Evolutionary conservation across 2,329 filamentous ascomycete species (phyloP).

Genomic region (Alternaria viburni): DNA sequence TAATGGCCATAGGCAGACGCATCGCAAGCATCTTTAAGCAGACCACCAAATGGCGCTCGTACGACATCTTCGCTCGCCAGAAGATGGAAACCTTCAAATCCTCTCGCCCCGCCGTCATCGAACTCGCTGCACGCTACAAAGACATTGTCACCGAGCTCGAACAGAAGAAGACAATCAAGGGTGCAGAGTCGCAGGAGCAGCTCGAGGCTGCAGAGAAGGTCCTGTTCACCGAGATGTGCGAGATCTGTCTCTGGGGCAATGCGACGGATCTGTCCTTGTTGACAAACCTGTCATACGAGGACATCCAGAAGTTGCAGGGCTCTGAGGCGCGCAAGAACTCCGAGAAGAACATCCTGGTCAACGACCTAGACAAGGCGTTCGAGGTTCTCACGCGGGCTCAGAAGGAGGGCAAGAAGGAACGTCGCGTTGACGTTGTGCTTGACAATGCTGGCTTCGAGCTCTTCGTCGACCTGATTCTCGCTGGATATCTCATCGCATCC

Average conservation of each 20-base stretch:
- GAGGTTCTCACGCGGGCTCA: constrained; percentile 69
- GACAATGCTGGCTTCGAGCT: constrained; percentile 98
- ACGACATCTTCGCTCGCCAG: constrained; percentile 88
- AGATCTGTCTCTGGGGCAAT: constrained; percentile 97
- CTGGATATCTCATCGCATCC: constrained; percentile 84
- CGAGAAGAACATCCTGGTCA: constrained; percentile 90
- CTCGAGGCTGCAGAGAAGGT: constrained; percentile 73
- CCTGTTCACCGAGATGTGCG: constrained; percentile 89
- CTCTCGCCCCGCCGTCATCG: constrained; percentile 83
- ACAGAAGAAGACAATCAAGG: constrained; percentile 54
- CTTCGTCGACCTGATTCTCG: constrained; percentile 91
- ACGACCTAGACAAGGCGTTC: constrained; percentile 80
- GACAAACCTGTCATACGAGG: constrained; percentile 88
- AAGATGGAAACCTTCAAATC: constrained; percentile 93
- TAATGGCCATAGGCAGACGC: constrained; percentile 63
- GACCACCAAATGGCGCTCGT: constrained; percentile 82
- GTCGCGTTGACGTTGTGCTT: constrained; percentile 89
- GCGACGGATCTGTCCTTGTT: constrained; percentile 92
- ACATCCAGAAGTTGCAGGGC: constrained; percentile 95
- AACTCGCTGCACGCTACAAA: constrained; percentile 79
- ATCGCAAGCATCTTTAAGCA: constrained; percentile 78
- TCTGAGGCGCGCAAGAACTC: constrained; percentile 82
- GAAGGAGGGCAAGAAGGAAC: constrained; percentile 66
- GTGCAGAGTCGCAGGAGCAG: constrained; percentile 56
- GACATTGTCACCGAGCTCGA: constrained; percentile 73